Conservation (phyloP, 495 filamentous ascomycete genomes). For the Neurospora sp. region DNA sequence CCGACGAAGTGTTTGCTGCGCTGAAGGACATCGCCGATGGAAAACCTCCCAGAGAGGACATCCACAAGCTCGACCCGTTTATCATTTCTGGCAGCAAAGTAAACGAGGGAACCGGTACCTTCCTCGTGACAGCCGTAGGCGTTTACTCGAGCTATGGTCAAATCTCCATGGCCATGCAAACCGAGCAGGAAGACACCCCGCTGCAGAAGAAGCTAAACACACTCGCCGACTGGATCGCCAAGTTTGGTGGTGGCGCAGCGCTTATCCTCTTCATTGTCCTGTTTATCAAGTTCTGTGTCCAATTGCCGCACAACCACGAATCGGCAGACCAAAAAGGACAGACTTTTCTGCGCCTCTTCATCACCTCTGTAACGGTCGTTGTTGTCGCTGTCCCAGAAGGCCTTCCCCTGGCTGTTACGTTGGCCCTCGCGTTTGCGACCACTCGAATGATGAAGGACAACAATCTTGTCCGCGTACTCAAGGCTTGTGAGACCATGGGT, state of each 20-base stretch:
- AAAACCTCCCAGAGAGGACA: conserved; percentile 37
- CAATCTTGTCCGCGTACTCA: conserved; percentile 80
- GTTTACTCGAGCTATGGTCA: conserved; percentile 81
- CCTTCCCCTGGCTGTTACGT: conserved; percentile 81
- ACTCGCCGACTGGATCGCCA: conserved; percentile 85
- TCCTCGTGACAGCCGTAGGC: conserved; percentile 77
- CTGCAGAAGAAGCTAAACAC: conserved; percentile 84
- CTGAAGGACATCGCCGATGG: conserved; percentile 48
- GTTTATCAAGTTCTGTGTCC: conserved; percentile 77
- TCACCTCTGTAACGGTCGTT: conserved; percentile 90
- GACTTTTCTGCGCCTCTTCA: conserved; percentile 81
- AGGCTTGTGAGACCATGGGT: conserved; percentile 95
- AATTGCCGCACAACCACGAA: conserved; percentile 40
- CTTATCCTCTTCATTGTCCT: conserved; percentile 77
- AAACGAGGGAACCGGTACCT: conserved; percentile 81
- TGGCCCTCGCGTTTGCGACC: conserved; percentile 92
- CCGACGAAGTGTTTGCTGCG: conserved; percentile 66
- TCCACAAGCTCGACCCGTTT: conserved; percentile 82
- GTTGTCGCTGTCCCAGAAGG: conserved; percentile 98
- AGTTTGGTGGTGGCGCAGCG: conserved; percentile 75
- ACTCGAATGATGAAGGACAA: conserved; percentile 93
- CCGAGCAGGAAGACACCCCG: conserved; percentile 82
- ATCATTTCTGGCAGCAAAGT: conserved; percentile 90
- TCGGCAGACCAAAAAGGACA: conserved; percentile 71
- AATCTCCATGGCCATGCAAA: conserved; percentile 87